A percentile compares a stretch with the other conserved stretches of the same genome.
Evolutionary conservation across 2,329 filamentous ascomycete species (phyloP).

Genomic region (Phialocephala subalpina): DNA sequence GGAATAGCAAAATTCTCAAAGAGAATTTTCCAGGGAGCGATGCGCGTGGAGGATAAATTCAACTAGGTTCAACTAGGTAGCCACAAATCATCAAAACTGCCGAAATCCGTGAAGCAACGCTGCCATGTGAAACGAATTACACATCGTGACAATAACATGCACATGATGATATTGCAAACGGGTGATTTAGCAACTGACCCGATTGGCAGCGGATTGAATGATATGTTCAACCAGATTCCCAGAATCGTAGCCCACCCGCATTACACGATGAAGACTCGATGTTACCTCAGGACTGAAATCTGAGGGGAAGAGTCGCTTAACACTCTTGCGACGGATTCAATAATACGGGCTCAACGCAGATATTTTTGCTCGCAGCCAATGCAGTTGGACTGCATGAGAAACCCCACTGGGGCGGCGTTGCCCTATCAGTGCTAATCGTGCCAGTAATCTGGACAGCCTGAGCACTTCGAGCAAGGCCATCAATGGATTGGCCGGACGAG

Average conservation of each 20-base stretch:
- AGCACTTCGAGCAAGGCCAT: conserved; percentile 6
- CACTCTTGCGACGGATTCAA: too few species aligned
- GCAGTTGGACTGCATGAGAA: neutral
- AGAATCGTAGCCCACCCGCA: neutral
- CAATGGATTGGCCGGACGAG: conserved; percentile 10
- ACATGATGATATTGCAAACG: neutral
- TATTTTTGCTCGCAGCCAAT: conserved; percentile 1
- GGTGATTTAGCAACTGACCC: conserved; percentile 1
- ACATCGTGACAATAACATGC: conserved; percentile 1
- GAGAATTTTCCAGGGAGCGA: neutral
- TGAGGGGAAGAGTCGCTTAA: too few species aligned
- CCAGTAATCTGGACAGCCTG: conserved; percentile 13
- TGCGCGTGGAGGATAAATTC: neutral
- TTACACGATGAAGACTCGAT: neutral
- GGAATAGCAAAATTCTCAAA: neutral
- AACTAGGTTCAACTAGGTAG: neutral
- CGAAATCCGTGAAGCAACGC: neutral
- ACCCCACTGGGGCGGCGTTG: conserved; percentile 8
- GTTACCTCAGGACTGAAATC: neutral
- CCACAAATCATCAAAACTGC: conserved; percentile 2
- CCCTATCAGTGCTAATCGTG: conserved; percentile 2
- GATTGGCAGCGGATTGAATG: neutral
- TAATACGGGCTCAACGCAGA: neutral
- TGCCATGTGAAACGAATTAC: neutral
- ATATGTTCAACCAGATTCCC: conserved; percentile 8